Percentiles rank a stretch among this genome's conserved stretches.
These are phyloP conservation scores for Cicer judaicum DNA, from an alignment of 306 rosid species.

Conservation along the genomic window DNA sequence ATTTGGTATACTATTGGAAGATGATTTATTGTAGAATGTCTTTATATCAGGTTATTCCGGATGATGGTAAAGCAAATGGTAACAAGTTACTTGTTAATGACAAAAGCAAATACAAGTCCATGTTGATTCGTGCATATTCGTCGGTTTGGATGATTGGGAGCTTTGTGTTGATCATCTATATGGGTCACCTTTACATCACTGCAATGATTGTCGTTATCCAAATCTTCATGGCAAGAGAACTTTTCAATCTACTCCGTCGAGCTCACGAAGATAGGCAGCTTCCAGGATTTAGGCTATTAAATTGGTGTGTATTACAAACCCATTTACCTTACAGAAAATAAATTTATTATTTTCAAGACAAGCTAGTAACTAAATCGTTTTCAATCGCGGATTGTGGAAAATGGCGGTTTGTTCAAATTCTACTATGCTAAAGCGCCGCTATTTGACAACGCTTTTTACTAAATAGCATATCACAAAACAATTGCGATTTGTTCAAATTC, in stretches of 20 bases:
- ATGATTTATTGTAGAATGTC: slow-evolving; percentile 32
- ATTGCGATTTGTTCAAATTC: too few relatives aligned
- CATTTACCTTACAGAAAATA: slow-evolving; percentile 23
- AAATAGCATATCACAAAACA: too few relatives aligned
- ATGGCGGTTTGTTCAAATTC: too few relatives aligned
- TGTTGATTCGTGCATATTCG: slow-evolving; percentile 87
- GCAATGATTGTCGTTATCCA: slow-evolving; percentile 96
- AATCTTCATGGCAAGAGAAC: slow-evolving; percentile 94
- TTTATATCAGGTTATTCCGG: slow-evolving; percentile 65
- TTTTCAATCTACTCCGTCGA: slow-evolving; percentile 89
- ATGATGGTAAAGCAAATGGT: slow-evolving; percentile 73
- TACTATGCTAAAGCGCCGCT: too few relatives aligned
- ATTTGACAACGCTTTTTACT: too few relatives aligned
- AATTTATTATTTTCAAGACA: slow-evolving; percentile 37
- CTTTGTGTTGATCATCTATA: slow-evolving; percentile 71
- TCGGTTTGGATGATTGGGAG: slow-evolving; percentile 98
- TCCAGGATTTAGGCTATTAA: slow-evolving; percentile 94
- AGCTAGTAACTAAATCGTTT: neutral
- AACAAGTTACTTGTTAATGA: slow-evolving; percentile 77
- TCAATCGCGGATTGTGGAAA: too few relatives aligned
- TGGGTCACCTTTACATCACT: slow-evolving; percentile 93
- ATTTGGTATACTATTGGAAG: slow-evolving; percentile 21
- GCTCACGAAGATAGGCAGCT: slow-evolving; percentile 87
- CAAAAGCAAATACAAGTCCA: slow-evolving; percentile 81
- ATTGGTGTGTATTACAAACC: slow-evolving; percentile 64